Conservation (phyloP, 495 filamentous ascomycete genomes). For the Talaromyces nanjingensis region DNA sequence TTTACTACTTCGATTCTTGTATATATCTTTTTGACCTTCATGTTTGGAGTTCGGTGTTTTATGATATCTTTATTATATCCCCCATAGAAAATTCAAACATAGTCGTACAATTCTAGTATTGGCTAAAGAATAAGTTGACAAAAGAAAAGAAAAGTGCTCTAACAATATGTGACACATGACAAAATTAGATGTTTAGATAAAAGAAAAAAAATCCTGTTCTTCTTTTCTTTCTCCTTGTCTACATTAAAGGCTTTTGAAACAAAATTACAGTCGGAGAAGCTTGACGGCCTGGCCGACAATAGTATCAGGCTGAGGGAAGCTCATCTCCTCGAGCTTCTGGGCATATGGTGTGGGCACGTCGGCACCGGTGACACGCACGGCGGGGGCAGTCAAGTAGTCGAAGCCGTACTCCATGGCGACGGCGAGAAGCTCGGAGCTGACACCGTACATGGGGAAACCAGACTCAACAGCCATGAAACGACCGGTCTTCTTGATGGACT, state of each 20-base stretch:
- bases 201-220: background rate
- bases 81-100: background rate
- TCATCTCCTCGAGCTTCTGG: constrained; percentile 78
- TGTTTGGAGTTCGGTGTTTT: background rate
- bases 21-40: background rate
- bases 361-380: constrained; percentile 87
- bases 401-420: constrained; percentile 96
- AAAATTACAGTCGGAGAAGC: constrained; percentile 62
- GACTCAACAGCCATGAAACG: constrained; percentile 88
- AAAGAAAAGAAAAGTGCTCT: constrained; percentile 2
- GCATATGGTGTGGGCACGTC: constrained; percentile 96
- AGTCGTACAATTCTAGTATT: constrained; percentile 12
- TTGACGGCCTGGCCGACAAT: constrained; percentile 80
- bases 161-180: constrained; percentile 11
- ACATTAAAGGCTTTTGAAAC: background rate
- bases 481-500: constrained; percentile 97
- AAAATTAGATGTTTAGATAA: constrained; percentile 7
- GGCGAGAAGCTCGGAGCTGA: constrained; percentile 85
- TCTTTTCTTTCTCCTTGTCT: background rate
- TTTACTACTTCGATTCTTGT: background rate
- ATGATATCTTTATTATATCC: background rate
- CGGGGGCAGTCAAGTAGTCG: constrained; percentile 91
- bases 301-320: constrained; percentile 78
- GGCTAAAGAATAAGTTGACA: constrained; percentile 8
- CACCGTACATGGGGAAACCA: constrained; percentile 91